These are phyloP conservation scores for Pichia sp. DNA, from an alignment of 1,139 yeast genomes.

Conservation along the genomic window DNA sequence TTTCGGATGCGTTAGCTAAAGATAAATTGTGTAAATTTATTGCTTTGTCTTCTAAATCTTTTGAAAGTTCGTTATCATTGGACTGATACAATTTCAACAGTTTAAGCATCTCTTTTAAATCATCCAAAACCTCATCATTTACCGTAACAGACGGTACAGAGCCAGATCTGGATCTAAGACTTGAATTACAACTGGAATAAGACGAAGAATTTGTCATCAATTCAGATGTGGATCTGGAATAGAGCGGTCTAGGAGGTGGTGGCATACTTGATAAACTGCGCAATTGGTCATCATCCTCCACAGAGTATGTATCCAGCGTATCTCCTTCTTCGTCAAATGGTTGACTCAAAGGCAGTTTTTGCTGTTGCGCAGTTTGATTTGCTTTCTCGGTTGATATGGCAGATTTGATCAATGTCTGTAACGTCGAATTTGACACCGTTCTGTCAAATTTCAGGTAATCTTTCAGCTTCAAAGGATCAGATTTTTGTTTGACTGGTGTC, in stretches of 20 bases:
- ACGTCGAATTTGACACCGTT: constrained; percentile 42
- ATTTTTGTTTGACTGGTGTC: background rate
- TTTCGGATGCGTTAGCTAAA: constrained; percentile 27
- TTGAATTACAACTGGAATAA: no score
- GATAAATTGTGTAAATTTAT: constrained; percentile 51
- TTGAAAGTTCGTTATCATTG: constrained; percentile 12
- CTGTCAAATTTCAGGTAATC: constrained; percentile 24
- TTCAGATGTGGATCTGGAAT: no score
- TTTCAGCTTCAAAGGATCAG: constrained; percentile 1
- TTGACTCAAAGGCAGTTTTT: no score
- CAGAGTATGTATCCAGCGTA: no score
- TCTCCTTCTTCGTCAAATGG: no score
- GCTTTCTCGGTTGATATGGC: no score
- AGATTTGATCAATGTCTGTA: constrained; percentile 36
- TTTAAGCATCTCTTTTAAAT: constrained; percentile 37
- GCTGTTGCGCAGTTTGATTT: no score
- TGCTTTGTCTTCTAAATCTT: constrained; percentile 27
- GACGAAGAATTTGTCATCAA: no score
- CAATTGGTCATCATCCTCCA: no score
- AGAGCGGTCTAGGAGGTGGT: no score
- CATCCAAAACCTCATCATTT: constrained; percentile 22
- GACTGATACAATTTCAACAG: constrained; percentile 29
- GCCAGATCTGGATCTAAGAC: constrained; percentile 3
- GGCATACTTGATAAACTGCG: no score
- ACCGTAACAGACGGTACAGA: background rate